Evolutionary conservation across 805 yeast genomes (phyloP).

Genomic region (Metschnikowia orientalis): DNA sequence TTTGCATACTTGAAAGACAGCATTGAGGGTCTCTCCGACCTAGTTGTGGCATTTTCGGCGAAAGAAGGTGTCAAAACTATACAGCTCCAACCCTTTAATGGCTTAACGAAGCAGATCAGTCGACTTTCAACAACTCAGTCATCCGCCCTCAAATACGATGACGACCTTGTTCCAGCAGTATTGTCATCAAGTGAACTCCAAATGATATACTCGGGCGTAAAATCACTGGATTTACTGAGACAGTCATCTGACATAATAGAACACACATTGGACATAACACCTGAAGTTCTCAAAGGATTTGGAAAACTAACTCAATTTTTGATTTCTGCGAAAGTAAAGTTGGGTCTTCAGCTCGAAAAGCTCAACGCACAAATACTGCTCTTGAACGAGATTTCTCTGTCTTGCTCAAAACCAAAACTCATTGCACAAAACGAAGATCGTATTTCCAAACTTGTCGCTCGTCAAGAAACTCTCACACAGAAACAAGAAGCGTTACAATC

Average conservation of each 20-base stretch:
- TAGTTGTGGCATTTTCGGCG: conserved; percentile 18
- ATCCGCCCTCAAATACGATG: too few relatives aligned
- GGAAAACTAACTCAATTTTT: conserved; percentile 13
- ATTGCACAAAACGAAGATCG: conserved; percentile 8
- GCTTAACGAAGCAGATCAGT: background rate
- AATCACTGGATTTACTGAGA: background rate
- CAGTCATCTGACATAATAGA: background rate
- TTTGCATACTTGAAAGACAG: conserved; percentile 22
- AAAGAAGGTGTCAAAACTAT: conserved; percentile 14
- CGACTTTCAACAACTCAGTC: too few relatives aligned
- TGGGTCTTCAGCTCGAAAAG: conserved; percentile 21
- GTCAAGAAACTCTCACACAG: conserved; percentile 22
- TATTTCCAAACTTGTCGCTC: conserved; percentile 15
- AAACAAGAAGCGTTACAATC: conserved; percentile 21
- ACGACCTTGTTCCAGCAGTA: too few relatives aligned
- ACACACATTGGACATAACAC: conserved; percentile 6
- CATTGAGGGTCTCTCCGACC: conserved; percentile 27
- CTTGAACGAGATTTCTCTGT: background rate
- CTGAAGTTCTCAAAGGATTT: conserved; percentile 6
- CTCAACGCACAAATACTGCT: conserved; percentile 19
- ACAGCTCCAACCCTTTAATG: conserved; percentile 8
- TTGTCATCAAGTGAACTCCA: conserved; percentile 16
- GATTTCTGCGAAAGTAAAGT: conserved; percentile 11
- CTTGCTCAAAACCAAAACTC: conserved; percentile 4
- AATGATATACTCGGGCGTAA: background rate